Base-by-base conservation (phyloP, 371 early-diverging fungal genomes). In the Syncephalastrum sp. region DNA sequence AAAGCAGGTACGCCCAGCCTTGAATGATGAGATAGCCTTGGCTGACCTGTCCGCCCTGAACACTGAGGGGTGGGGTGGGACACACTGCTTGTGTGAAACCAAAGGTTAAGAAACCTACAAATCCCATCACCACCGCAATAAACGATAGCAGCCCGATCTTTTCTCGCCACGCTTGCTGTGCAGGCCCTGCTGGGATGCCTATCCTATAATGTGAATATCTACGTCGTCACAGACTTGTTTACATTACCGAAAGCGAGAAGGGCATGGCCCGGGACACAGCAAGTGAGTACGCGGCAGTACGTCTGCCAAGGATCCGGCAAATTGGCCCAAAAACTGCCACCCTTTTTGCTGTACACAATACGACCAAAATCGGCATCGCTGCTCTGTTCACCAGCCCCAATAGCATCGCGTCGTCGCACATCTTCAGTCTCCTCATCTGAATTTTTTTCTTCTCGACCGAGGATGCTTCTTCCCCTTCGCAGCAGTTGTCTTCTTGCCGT, bases 101-200 rank as follows among this genome's bases (percentile, higher is more conserved):
- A 70, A 87, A 78, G 1, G 83, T 79, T 12, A 87, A 57, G 42
- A 83, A 84, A 8, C 84, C 84, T n/a, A 87, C 74, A 29, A 74
- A 61, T 3, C 65, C 56, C 58, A 82, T 82, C 23, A 84, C 72
- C 4, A 62, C 42, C 6, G 75, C 44, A 42, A 91, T 83, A 56
- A 92, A 77, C 33, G 88, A 71, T 49, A 89, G 85, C 0, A 95
- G 67, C 1, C 93, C 88, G 1, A 90, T 80, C 59, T 93, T 95
- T 69, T 94, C 93, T 43, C 93, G 70, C 93, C 94, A 94, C 46
- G 79, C 96, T 42, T 81, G 86, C 65, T 85, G 90, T 19, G 82
- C 75, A 46, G 75, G 82, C 1, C 71, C 70, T 52, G 71, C 60
- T 5, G 68, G 67, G 44, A 77, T 76, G 54, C 83, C 83, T 75